A percentile compares a stretch with the other conserved stretches of the same genome.
phyloP scores from a whole-genome alignment of 2,329 filamentous ascomycete species.

The Fusarium sarcochroum region DNA sequence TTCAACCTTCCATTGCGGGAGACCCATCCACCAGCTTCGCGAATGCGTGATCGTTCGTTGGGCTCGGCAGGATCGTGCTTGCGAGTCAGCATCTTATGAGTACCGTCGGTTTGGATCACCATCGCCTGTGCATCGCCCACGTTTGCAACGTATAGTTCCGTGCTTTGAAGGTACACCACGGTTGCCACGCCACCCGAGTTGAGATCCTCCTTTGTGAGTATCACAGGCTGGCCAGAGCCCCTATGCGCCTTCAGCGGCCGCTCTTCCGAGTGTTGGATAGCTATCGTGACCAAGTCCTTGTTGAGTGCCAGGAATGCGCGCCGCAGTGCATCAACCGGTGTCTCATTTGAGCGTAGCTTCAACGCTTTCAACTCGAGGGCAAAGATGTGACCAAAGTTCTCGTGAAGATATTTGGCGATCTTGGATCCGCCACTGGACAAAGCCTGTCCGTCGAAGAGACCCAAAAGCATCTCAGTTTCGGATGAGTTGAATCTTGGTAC shows the following conservation, averaged over 20 bases:
- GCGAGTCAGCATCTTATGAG: constrained; percentile 84
- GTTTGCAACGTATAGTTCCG: constrained; percentile 94
- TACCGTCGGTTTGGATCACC: constrained; percentile 89
- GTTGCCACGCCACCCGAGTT: constrained; percentile 93
- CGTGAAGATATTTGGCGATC: constrained; percentile 95
- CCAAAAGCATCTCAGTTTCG: constrained; percentile 90
- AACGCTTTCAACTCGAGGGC: constrained; percentile 83
- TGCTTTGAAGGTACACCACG: constrained; percentile 88
- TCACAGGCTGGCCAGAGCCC: constrained; percentile 78
- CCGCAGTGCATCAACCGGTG: constrained; percentile 84
- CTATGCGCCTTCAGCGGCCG: constrained; percentile 76
- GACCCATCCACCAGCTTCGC: constrained; percentile 95
- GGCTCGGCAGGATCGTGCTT: constrained; percentile 95
- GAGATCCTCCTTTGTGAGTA: constrained; percentile 90
- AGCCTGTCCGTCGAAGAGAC: constrained; percentile 96
- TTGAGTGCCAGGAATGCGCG: constrained; percentile 91
- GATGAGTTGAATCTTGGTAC: constrained; percentile 92
- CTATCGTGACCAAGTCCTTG: constrained; percentile 91
- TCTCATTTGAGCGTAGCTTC: constrained; percentile 77
- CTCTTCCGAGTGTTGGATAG: constrained; percentile 84
- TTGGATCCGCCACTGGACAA: constrained; percentile 91
- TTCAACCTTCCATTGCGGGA: constrained; percentile 95
- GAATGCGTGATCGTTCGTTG: constrained; percentile 86
- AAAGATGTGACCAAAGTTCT: constrained; percentile 92
- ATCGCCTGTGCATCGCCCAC: constrained; percentile 97